A percentile compares a stretch with the other conserved stretches of the same genome.
Evolutionary conservation across 1,139 yeast genomes (phyloP).

Genomic region (Yamadazyma sp.): DNA sequence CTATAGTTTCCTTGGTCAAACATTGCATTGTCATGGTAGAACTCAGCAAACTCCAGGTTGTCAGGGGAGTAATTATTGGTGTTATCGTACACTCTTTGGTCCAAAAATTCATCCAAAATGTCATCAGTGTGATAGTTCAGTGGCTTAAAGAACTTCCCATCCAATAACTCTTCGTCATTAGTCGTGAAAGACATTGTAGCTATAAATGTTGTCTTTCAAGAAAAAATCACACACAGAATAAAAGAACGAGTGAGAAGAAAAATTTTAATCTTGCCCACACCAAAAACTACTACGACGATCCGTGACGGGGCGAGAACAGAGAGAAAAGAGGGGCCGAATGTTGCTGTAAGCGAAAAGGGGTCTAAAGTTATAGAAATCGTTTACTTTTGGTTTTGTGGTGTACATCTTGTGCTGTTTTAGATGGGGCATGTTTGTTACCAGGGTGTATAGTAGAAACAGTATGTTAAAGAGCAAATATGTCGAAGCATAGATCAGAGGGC

Average conservation of each 20-base stretch:
- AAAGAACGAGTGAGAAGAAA: background rate
- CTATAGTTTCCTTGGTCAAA: slow-evolving; percentile 1
- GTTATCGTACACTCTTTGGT: slow-evolving; percentile 53
- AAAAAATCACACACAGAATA: slow-evolving; percentile 1
- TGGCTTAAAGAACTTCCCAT: slow-evolving; percentile 3
- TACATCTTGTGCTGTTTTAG: too few species aligned
- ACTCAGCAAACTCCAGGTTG: slow-evolving; percentile 14
- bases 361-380: background rate
- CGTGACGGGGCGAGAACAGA: too few species aligned
- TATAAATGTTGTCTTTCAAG: background rate
- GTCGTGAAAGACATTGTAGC: slow-evolving; percentile 7
- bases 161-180: slow-evolving; percentile 6
- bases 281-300: background rate
- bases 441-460: too few species aligned
- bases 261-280: background rate
- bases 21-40: slow-evolving; percentile 6
- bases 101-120: slow-evolving; percentile 56
- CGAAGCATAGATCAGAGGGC: too few species aligned
- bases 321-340: background rate
- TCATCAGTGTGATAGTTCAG: slow-evolving; percentile 31
- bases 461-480: too few species aligned
- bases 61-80: slow-evolving; percentile 19
- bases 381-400: too few species aligned
- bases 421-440: too few species aligned
- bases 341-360: background rate